Percentiles rank a stretch among this genome's conserved stretches.
phyloP scores from a whole-genome alignment of 495 filamentous ascomycete species.

The Penicillium bovifimosum region DNA sequence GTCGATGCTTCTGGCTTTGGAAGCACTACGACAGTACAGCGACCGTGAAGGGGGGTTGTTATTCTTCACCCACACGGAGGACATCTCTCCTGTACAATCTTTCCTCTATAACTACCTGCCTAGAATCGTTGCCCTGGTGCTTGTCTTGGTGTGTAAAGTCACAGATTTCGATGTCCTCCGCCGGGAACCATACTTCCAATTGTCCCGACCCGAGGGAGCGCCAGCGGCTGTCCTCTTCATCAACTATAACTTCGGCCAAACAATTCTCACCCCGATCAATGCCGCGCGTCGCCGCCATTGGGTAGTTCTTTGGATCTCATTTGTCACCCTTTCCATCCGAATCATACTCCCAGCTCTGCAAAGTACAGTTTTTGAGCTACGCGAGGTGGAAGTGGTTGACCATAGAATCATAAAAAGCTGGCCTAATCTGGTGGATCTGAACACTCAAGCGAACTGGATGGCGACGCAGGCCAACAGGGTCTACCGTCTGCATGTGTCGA shows the following conservation, averaged over 20 bases:
- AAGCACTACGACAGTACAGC: slow-evolving; percentile 34
- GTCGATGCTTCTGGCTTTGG: slow-evolving; percentile 21
- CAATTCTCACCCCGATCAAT: slow-evolving; percentile 35
- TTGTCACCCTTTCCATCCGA: slow-evolving; percentile 33
- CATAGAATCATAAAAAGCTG: slow-evolving; percentile 30
- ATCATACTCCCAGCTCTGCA: slow-evolving; percentile 37
- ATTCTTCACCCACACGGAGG: slow-evolving; percentile 31
- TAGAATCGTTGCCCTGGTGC: slow-evolving; percentile 31
- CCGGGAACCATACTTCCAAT: slow-evolving; percentile 39
- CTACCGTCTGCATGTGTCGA: too few species aligned
- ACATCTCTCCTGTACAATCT: slow-evolving; percentile 28
- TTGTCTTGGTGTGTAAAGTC: slow-evolving; percentile 36
- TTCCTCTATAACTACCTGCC: slow-evolving; percentile 39
- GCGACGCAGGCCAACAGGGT: slow-evolving; percentile 28
- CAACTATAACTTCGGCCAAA: slow-evolving; percentile 43
- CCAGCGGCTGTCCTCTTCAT: slow-evolving; percentile 36
- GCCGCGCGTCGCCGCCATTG: slow-evolving; percentile 34
- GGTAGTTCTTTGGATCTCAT: slow-evolving; percentile 32
- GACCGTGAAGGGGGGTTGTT: slow-evolving; percentile 27
- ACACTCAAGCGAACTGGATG: slow-evolving; percentile 35
- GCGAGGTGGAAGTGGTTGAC: slow-evolving; percentile 23
- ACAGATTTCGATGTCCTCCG: slow-evolving; percentile 41
- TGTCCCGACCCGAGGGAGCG: slow-evolving; percentile 32
- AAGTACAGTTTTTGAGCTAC: slow-evolving; percentile 33
- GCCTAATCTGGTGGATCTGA: slow-evolving; percentile 28